Evolutionary conservation across 352 stramenopile species (phyloP).

Genomic region (Globisporangium cystogenes): DNA sequence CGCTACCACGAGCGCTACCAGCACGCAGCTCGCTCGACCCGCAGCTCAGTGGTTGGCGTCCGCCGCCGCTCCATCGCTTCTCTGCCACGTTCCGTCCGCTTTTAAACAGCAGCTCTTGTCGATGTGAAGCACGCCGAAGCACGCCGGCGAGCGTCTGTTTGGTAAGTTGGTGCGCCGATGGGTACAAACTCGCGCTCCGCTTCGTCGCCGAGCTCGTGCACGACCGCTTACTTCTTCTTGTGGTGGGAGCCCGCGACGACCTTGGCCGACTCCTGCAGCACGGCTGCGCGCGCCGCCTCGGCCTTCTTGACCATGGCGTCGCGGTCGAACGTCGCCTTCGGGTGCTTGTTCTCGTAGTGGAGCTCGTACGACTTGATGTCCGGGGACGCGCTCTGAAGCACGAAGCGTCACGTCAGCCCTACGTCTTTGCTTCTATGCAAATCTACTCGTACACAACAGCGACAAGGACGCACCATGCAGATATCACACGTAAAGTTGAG

Average conservation of each 20-base stretch:
- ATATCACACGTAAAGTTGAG: constrained; percentile 70
- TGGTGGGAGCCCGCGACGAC: constrained; percentile 38
- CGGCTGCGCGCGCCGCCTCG: constrained; percentile 34
- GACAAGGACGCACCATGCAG: constrained; percentile 41
- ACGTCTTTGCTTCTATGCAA: no score
- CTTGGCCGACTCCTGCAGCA: constrained; percentile 21
- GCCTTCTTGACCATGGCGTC: constrained; percentile 41
- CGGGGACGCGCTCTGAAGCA: constrained; percentile 38
- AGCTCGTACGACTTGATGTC: constrained; percentile 60
- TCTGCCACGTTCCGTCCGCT: not conserved
- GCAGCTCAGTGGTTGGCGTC: not conserved
- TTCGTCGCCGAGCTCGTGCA: no score
- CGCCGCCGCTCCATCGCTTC: not conserved
- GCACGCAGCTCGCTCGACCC: no score
- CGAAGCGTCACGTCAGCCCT: not conserved
- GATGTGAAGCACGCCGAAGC: not conserved
- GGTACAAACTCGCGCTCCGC: not conserved
- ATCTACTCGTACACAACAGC: not conserved
- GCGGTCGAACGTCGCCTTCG: constrained; percentile 44
- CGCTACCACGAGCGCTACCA: not conserved
- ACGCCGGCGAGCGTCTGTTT: no score
- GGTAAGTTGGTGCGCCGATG: no score
- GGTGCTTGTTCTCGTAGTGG: constrained; percentile 60
- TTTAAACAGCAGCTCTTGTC: not conserved
- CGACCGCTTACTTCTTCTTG: constrained; percentile 25